Base-by-base conservation (phyloP, 2,329 filamentous ascomycete genomes). In the Colletotrichum sidae region DNA sequence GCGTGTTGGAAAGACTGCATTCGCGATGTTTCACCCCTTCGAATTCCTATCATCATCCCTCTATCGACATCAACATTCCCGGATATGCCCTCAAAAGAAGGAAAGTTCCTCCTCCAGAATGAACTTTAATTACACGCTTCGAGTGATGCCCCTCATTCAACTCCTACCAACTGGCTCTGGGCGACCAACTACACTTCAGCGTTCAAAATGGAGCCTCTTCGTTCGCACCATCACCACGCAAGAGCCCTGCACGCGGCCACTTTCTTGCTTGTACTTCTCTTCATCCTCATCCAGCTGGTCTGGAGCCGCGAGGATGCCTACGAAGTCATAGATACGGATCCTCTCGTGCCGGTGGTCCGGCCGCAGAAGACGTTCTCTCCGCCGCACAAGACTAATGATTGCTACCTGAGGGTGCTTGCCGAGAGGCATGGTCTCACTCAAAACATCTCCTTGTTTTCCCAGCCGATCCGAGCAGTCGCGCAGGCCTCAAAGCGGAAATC, bases 1-100 rank as follows among this genome's bases (percentile, higher is more conserved):
- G 38, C 55, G 46, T 58, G 38, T 44, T 25, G 11, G 33, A 25
- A n/a, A 8, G 17, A 33, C 11, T 37, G 10, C 17, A 42, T 42
- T 25, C 17, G 44, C 46, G 38, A 34, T 58, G 46, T 58, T 47
- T 58, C 46, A 51, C 46, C 38, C 46, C 17, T 35, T 17, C 49
- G 52, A 46, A 62, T 62, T 65, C 62, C 62, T 34, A 33, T 11
- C 58, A 25, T 34, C 62, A 65, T 65, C 62, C 62, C 62, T 65
- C 62, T 56, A 65, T 62, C 62, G 52, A 46, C 13, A 34, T 41
- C 35, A 44, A 45, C 52, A 65, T 65, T 62, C 58, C 58, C 42
- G 35, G 5, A 6, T n/a, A 62, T 65, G 9, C 62, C 37, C 62
- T 65, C 58, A 65, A 65, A 65, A 65, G 34, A 15, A 51, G 39